Evolutionary conservation across 306 rosid species (phyloP).

Genomic region (Casuarina glauca): DNA sequence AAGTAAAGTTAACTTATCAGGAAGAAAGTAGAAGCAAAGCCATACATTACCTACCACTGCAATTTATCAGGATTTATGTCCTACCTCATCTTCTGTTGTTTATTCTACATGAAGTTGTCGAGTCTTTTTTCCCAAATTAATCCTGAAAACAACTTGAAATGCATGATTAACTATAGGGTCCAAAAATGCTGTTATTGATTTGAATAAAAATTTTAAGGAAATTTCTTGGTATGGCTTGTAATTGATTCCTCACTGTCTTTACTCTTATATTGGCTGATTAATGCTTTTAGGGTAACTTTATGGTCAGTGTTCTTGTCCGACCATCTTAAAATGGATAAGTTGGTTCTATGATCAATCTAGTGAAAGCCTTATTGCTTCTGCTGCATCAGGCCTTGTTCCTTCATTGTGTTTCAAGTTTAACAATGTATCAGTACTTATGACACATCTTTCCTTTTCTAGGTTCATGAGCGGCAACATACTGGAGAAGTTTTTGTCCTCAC

Average conservation of each 20-base stretch:
- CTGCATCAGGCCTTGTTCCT: background rate
- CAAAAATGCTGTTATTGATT: background rate
- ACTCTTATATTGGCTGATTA: background rate
- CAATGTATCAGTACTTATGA: background rate
- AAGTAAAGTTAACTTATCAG: background rate
- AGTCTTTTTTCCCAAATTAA: background rate
- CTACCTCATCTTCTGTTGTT: background rate
- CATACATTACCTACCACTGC: background rate
- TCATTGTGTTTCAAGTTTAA: background rate
- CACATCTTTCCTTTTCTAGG: conserved; percentile 38
- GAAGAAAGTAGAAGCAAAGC: background rate
- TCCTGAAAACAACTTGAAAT: background rate
- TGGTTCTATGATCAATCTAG: background rate
- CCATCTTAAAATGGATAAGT: background rate
- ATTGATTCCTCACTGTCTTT: background rate
- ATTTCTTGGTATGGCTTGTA: background rate
- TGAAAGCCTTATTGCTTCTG: background rate
- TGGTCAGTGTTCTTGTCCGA: background rate
- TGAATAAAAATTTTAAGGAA: background rate
- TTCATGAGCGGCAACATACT: conserved; percentile 53
- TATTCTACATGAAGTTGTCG: background rate
- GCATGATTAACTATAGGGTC: background rate
- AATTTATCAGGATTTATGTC: background rate
- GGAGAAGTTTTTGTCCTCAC: conserved; percentile 65
- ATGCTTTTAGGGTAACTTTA: background rate